A percentile compares a stretch with the other conserved stretches of the same genome.
Conservation (phyloP, 139 green algal species). For the Chlorella vulgaris region DNA sequence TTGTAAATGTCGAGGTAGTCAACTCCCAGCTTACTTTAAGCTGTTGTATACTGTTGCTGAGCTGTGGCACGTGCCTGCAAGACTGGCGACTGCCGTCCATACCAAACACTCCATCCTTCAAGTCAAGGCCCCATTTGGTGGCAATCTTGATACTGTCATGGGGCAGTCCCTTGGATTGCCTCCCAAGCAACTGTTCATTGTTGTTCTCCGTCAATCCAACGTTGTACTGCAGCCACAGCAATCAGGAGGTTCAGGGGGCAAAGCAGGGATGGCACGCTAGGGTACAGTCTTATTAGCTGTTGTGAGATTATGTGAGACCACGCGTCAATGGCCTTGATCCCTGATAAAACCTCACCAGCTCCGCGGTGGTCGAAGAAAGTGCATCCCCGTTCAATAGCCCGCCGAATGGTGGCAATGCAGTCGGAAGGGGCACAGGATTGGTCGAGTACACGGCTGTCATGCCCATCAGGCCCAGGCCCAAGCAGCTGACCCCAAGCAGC, state of each 20-base stretch:
- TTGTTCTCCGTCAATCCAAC: slow-evolving; percentile 31
- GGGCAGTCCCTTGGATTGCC: background rate
- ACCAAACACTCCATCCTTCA: background rate
- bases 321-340: no score
- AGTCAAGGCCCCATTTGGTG: slow-evolving; percentile 56
- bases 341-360: no score
- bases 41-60: no score
- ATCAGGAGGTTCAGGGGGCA: no score
- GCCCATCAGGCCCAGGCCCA: slow-evolving; percentile 17
- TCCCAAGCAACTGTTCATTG: slow-evolving; percentile 68
- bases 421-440: background rate
- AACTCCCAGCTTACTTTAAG: slow-evolving; percentile 52
- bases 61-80: background rate
- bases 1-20: slow-evolving; percentile 63
- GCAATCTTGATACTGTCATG: slow-evolving; percentile 41
- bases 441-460: background rate
- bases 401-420: slow-evolving; percentile 13
- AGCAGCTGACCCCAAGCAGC: background rate
- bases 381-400: slow-evolving; percentile 4
- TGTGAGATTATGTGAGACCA: background rate
- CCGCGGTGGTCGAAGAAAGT: slow-evolving; percentile 72
- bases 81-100: slow-evolving; percentile 10
- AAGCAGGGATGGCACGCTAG: no score
- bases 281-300: no score
- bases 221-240: slow-evolving; percentile 1